phyloP scores from a whole-genome alignment of 1,139 yeast species.

The Sugiyamaella castrensis region DNA sequence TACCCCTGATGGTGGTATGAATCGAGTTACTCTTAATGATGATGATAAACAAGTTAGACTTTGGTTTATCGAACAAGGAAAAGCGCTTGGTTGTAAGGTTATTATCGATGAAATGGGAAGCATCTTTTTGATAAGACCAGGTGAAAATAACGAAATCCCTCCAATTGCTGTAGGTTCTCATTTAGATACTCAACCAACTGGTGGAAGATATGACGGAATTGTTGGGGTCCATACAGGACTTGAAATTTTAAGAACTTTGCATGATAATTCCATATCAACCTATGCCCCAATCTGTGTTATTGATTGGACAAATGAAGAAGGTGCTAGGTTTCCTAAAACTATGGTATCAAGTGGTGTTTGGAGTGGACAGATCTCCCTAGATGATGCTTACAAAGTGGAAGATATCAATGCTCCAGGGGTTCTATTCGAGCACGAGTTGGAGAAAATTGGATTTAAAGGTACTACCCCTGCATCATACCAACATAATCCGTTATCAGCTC shows the following conservation, averaged over 20 bases:
- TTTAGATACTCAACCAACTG: constrained; percentile 76
- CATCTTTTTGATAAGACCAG: constrained; percentile 63
- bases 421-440: constrained; percentile 53
- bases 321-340: constrained; percentile 68
- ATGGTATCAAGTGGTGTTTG: constrained; percentile 66
- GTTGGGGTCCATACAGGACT: constrained; percentile 66
- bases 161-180: constrained; percentile 75
- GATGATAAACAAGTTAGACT: constrained; percentile 63
- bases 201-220: constrained; percentile 73
- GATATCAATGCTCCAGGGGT: constrained; percentile 50
- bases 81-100: constrained; percentile 53
- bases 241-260: constrained; percentile 62
- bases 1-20: constrained; percentile 58
- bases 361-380: constrained; percentile 51
- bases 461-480: constrained; percentile 46
- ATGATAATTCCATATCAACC: constrained; percentile 56
- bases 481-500: constrained; percentile 59
- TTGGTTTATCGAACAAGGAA: constrained; percentile 59
- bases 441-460: constrained; percentile 63
- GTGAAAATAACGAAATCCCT: constrained; percentile 44
- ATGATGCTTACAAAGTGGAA: constrained; percentile 49
- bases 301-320: constrained; percentile 77
- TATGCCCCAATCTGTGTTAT: constrained; percentile 63
- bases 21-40: constrained; percentile 57
- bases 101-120: constrained; percentile 64